Conservation (phyloP, 169 alveolate genomes). For the Cystoisospora suis region DNA sequence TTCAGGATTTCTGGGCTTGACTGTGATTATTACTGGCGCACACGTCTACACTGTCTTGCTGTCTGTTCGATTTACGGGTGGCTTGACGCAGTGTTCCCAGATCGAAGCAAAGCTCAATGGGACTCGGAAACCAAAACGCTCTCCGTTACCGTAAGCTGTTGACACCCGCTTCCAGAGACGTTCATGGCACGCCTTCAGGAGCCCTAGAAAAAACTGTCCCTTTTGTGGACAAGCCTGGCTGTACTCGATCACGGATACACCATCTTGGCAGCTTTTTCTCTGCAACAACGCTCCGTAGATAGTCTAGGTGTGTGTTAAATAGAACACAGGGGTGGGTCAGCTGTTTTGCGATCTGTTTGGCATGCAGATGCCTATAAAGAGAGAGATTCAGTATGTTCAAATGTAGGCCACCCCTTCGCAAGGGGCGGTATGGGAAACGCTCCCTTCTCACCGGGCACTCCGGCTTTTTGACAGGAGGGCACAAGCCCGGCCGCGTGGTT, state of each 20-base stretch:
- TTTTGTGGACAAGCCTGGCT: not conserved
- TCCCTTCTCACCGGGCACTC: no score
- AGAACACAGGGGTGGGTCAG: not conserved
- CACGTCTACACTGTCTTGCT: no score
- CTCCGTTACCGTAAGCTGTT: not conserved
- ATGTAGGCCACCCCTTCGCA: not conserved
- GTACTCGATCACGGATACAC: not conserved
- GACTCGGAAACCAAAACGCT: not conserved
- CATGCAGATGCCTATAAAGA: slow-evolving; percentile 17
- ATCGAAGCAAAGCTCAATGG: slow-evolving; percentile 26
- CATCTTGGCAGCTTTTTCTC: not conserved
- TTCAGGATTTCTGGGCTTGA: no score
- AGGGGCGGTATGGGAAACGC: no score
- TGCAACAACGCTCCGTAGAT: not conserved
- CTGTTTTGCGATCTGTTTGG: not conserved
- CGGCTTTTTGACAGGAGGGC: no score
- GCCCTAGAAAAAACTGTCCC: not conserved
- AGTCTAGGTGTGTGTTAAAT: no score
- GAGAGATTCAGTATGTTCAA: slow-evolving; percentile 27
- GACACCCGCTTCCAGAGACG: no score
- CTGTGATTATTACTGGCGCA: no score
- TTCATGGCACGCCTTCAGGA: not conserved
- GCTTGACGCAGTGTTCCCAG: not conserved
- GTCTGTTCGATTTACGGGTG: no score
- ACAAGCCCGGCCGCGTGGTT: no score